phyloP scores from a whole-genome alignment of 108 stramenopile genomes.

The Conticribra weissflogii region DNA sequence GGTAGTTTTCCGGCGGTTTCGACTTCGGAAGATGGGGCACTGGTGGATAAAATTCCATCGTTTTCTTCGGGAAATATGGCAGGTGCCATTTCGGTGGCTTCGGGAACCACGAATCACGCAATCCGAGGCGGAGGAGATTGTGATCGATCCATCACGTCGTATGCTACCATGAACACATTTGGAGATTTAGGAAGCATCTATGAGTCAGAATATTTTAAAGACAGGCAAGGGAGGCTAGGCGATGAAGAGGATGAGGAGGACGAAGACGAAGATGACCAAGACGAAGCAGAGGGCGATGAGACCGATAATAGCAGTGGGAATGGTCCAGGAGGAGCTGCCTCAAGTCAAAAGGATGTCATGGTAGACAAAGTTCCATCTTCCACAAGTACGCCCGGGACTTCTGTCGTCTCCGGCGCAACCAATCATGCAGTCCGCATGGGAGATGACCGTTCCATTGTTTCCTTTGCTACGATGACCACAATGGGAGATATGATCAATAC shows the following conservation, averaged over 20 bases:
- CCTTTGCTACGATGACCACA: conserved; percentile 3
- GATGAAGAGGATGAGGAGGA: conserved; percentile 5
- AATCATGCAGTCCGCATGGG: conserved; percentile 2
- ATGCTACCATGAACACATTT: conserved; percentile 25
- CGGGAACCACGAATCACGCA: conserved; percentile 28
- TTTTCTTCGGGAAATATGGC: conserved; percentile 9
- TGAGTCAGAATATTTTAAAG: conserved; percentile 14
- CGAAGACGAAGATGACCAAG: conserved; percentile 9
- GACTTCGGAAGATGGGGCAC: background rate
- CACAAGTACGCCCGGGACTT: conserved; percentile 14
- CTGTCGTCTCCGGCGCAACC: conserved; percentile 7
- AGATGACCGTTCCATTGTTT: conserved; percentile 7
- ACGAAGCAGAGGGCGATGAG: background rate
- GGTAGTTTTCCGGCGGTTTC: conserved; percentile 6
- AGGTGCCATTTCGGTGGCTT: conserved; percentile 11
- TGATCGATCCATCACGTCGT: conserved; percentile 30
- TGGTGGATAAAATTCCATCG: conserved; percentile 31
- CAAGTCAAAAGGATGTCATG: background rate
- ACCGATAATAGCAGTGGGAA: conserved; percentile 5
- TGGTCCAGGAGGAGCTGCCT: no score
- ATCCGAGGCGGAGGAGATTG: conserved; percentile 1
- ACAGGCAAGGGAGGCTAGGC: background rate
- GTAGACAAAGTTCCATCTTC: conserved; percentile 27
- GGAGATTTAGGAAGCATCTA: conserved; percentile 27
- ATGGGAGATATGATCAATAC: background rate